Evolutionary conservation across 2,329 filamentous ascomycete species (phyloP).

Genomic region (Beauveria sp.): DNA sequence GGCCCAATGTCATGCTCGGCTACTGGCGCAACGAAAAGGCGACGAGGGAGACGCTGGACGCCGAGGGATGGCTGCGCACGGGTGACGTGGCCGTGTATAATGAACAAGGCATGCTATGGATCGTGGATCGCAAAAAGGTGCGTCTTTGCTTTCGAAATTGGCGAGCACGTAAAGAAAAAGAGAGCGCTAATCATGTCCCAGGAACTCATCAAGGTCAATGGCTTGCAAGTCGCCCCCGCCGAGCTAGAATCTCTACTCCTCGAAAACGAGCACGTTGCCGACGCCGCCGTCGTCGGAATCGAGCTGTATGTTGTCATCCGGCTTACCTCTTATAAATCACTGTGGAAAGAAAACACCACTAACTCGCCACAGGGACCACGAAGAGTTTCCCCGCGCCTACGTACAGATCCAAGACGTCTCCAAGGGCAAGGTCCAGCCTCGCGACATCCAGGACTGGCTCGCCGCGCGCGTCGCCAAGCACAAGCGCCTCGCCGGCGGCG

Average conservation of each 20-base stretch:
- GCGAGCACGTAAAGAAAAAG: neutral
- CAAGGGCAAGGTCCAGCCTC: constrained; percentile 35
- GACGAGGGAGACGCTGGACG: constrained; percentile 40
- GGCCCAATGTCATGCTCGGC: constrained; percentile 49
- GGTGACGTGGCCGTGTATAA: constrained; percentile 48
- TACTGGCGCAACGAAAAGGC: constrained; percentile 51
- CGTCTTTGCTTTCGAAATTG: neutral
- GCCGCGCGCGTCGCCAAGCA: constrained; percentile 41
- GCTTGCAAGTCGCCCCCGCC: constrained; percentile 51
- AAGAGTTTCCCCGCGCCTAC: constrained; percentile 47
- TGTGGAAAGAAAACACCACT: neutral
- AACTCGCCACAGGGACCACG: constrained; percentile 26
- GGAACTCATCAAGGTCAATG: constrained; percentile 54
- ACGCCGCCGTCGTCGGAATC: constrained; percentile 48
- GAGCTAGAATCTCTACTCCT: constrained; percentile 46
- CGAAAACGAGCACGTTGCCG: constrained; percentile 42
- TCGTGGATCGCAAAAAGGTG: constrained; percentile 41
- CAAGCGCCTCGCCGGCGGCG: constrained; percentile 42
- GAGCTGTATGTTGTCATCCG: constrained; percentile 27
- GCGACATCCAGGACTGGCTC: constrained; percentile 45
- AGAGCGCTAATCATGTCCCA: constrained; percentile 19
- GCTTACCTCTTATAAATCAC: neutral
- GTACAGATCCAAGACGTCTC: constrained; percentile 40
- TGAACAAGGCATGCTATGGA: constrained; percentile 37
- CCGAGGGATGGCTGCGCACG: constrained; percentile 50